Evolutionary conservation across 495 filamentous ascomycete species (phyloP), one percentile per base, ranked within the genome.

Genomic region (Pseudevernia furfuracea): DNA sequence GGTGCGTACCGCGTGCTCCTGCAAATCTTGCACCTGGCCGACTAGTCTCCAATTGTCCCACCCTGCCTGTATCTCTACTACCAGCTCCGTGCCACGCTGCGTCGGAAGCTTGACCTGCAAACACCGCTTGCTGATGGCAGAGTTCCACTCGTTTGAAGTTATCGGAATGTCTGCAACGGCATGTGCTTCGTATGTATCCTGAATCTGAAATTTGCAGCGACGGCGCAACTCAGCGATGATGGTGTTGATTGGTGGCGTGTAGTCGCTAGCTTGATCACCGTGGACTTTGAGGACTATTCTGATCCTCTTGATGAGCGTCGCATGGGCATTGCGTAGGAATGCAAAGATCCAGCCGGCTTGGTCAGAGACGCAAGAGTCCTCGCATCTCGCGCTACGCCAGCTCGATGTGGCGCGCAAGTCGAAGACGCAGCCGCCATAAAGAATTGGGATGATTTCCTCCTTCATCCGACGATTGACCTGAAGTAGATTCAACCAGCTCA

Each of bases 231-330:
- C 17, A 8, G 17, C 44, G 1, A 17, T 15, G n/a, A 61, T 19
- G 11, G 44, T 17, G 34, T 52, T 39, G 11, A 61, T 7, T 25
- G 59, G 17, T 19, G 25, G 30, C 25, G 30, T 57, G 10, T 57
- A 57, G 8, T 57, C 9, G 4, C 10, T 6, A 19, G 12, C 15
- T 30, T 23, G n/a, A 57, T 4, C 3, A 3, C 15, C 30, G 53
- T 36, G 53, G 53, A 37, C 37, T 57, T 57, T 21, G 53, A 57
- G 21, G 25, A 57, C 53, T 9, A 23, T 57, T n/a, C 4, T 57
- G 30, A 17, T 30, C 53, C n/a, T 57, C 53, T 57, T 57, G 53
- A 57, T 57, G 25, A 36, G 36, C 30, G 17, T 36, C 21, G 30
- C 30, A 30, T 57, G 30, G 36, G 17, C 30, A 37, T 36, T 36